Base-by-base conservation (phyloP, 2,329 filamentous ascomycete genomes). In the Aspergillus sclerotialis region DNA sequence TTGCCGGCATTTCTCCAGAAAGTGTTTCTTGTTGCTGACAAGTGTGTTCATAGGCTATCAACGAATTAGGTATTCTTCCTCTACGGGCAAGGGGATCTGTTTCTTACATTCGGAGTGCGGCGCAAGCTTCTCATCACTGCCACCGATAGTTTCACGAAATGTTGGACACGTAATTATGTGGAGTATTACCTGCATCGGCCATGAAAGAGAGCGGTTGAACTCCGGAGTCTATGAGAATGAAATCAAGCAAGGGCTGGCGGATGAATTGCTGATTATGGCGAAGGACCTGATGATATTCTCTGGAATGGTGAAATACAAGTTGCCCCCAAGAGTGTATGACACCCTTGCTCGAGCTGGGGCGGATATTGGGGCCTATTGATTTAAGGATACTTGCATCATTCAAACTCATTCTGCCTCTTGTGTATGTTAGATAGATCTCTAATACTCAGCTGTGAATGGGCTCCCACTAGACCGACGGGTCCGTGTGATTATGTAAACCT, bases 221-320 rank as follows among this genome's bases (percentile, higher is more conserved):
- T 74, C 71, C 38, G 80, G 81, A 17, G 76, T 82, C 49, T 95
- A 83, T 60, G 87, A 82, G 48, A 66, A 61, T 37, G 61, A 65
- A 33, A 63, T 63, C 38, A 55, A 61, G 30, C 58, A 63, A 37
- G 54, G 53, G 12, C 45, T 87, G 63, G 78, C 82, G 33, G 78
- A 82, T 38, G 73, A 82, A 51, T 68, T 93, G 53, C 76, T 83
- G 65, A 78, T 83, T 59, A 86, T 84, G 67, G 88, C 85, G 25
- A 80, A 88, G 60, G 90, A 96, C 62, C 64, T 95, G 51, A 94
- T 92, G 69, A 84, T 92, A 10, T 96, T 94, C 68, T 90, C 88
- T 11, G 90, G 88, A 37, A 79, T 94, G 72, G 78, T 96, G 55
- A 80, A 85, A 55, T 96, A 94, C 65, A 80, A 92, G 53, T 75